Evolutionary conservation across 306 rosid genomes (phyloP), one percentile per base, ranked within the genome.

Genomic region (Vicia sativa): DNA sequence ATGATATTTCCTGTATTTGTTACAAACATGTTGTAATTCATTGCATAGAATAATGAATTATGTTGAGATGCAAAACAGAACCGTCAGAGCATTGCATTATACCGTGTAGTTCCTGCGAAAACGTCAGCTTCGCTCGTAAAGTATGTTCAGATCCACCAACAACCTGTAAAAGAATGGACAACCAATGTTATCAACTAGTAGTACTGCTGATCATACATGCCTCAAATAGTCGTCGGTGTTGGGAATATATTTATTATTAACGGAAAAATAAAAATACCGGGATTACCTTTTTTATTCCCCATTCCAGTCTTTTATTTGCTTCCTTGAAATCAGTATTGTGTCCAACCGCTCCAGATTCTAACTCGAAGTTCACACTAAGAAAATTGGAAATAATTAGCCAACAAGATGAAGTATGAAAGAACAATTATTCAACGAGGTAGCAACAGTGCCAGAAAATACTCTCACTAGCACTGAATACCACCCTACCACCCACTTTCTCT

Each of bases 81-180:
- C 15, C 38, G 67, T 34, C 46, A 0, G 14, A 74, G 25, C 63
- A 19, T 19, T 53, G 52, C 80, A 62, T 35, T 35, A 90, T 39
- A 90, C 97, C 95, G 65, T 84, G 97, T 53, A 85, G 78, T 67
- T 88, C 92, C 62, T 88, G 99, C 19, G 97, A 79, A 83, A 90
- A 88, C 13, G 92, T 87, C 75, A 90, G 86, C 79, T 82, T 90
- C 73, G 95, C 96, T 2, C 80, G 92, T 46, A 95, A 82, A 35
- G 96, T 88, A 78, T 85, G 96, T 73, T 95, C 97, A 59, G 97
- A 86, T 72, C 99, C 96, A 79, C 99, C 99, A 73, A 78, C 92
- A 78, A 88, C 82, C 99, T 95, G 74, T 73, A 77, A 77, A 39
- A 67, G 21, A 67, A 77, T n/a, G 29, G 61, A 76, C 6, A 50